Evolutionary conservation across 345 rosid species (phyloP).

Genomic region (Sonneratia alba): DNA sequence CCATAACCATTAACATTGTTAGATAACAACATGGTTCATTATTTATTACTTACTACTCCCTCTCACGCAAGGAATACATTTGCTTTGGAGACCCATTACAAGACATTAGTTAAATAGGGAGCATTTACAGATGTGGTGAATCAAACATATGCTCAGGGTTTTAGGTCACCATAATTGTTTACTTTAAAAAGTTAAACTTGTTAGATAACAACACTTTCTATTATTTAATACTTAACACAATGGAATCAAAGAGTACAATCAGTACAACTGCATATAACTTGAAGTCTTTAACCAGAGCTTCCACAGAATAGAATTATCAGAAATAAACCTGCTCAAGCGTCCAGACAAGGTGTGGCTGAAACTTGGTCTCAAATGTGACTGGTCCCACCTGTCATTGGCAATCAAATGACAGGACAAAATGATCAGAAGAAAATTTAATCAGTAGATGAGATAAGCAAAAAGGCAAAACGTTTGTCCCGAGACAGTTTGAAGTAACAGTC

Average conservation of each 20-base stretch:
- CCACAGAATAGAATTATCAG: not conserved
- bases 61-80: too few relatives aligned
- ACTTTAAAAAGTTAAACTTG: not conserved
- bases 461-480: not conserved
- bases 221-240: not conserved
- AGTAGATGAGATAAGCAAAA: not conserved
- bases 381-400: conserved; percentile 58
- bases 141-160: too few relatives aligned
- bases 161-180: too few relatives aligned
- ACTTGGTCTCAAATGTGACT: conserved; percentile 66
- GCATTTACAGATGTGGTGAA: too few relatives aligned
- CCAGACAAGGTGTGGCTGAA: conserved; percentile 87
- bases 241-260: not conserved
- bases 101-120: too few relatives aligned
- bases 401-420: conserved; percentile 2
- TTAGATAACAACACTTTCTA: not conserved
- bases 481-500: not conserved
- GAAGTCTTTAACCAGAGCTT: not conserved
- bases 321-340: conserved; percentile 75
- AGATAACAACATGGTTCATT: too few relatives aligned
- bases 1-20: too few relatives aligned
- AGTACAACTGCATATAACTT: not conserved
- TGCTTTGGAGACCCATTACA: too few relatives aligned
- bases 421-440: not conserved
- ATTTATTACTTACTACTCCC: too few relatives aligned